Base-by-base conservation (phyloP, 1,284 basidiomycete genomes). In the Agroathelia rolfsii region DNA sequence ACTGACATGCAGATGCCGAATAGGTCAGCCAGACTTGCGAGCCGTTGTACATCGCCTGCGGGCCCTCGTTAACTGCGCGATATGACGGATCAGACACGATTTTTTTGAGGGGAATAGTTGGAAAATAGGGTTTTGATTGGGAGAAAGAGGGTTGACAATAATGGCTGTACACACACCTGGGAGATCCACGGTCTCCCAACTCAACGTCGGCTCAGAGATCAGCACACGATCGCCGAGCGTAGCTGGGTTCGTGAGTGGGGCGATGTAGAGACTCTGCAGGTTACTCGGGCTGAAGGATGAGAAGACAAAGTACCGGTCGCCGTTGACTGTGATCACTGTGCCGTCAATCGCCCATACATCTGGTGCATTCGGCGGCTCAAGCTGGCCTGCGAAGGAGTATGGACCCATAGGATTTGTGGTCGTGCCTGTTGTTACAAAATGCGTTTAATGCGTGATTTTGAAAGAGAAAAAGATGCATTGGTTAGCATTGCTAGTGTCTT, bases 321-420 rank as follows among this genome's bases (percentile, higher is more conserved):
- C 29, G 13, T 44, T 42, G 13, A 49, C 23, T 30, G 56, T 40
- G 17, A 59, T 39, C 6, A 61, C 40, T 1, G 56, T 58, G 7
- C 44, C 49, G 35, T 62, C 59, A 28, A 61, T 58, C 10, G 51
- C 42, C 58, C 56, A 59, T 3, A 58, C 55, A 32, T 62, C 56
- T 9, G 37, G 53, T 51, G 3, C 53, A 56, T 7, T 56, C 52
- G 4, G 32, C 43, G 23, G 59, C 48, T 11, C 55, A 50, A 8
- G 45, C 51, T 44, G 32, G 14, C 13, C 8, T 20, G n/a, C 22
- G 3, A 3, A 19, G 12, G 2, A 11, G 20, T 21, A 22, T 22
- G 22, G 16, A 24, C n/a, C 28, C 28, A 19, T 14, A n/a, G 21
- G 25, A n/a, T 7, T 26, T 29, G 15, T 41, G 44, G 15, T 46